phyloP scores from a whole-genome alignment of 1,284 basidiomycete genomes.

The Melampsora abietis-canadensis region DNA sequence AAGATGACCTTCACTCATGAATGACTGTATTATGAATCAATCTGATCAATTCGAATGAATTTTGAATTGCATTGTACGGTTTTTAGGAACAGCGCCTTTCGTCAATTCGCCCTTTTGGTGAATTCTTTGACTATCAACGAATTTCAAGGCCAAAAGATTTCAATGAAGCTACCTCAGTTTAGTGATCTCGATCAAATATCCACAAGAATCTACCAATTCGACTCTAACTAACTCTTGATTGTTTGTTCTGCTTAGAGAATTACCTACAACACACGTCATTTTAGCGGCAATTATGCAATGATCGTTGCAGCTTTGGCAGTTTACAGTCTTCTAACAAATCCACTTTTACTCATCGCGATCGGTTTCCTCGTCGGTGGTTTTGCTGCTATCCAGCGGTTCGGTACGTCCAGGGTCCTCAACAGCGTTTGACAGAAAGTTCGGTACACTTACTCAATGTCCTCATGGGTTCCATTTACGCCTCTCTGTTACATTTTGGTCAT shows the following conservation, averaged over 20 bases:
- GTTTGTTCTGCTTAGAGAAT: slow-evolving; percentile 59
- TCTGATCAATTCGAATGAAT: not conserved
- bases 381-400: slow-evolving; percentile 80
- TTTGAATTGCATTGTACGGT: not conserved
- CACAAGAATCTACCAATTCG: not conserved
- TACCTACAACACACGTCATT: slow-evolving; percentile 76
- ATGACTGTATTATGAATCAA: not conserved
- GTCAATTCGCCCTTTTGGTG: slow-evolving; percentile 69
- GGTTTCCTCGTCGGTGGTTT: slow-evolving; percentile 89
- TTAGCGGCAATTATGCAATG: slow-evolving; percentile 77
- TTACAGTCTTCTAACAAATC: slow-evolving; percentile 83
- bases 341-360: slow-evolving; percentile 74
- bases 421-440: not conserved
- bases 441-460: not conserved
- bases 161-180: slow-evolving; percentile 57
- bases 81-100: slow-evolving; percentile 75
- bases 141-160: slow-evolving; percentile 69
- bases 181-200: not conserved
- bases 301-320: slow-evolving; percentile 76
- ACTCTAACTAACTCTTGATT: not conserved
- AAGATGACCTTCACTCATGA: too few species aligned
- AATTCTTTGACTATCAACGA: slow-evolving; percentile 80
- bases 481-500: not conserved
- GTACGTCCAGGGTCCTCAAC: slow-evolving; percentile 57
- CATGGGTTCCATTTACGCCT: slow-evolving; percentile 10